Evolutionary conservation across 768 basidiomycete genomes (phyloP), one percentile per base, ranked within the genome.

Genomic region (Epithele typhae): DNA sequence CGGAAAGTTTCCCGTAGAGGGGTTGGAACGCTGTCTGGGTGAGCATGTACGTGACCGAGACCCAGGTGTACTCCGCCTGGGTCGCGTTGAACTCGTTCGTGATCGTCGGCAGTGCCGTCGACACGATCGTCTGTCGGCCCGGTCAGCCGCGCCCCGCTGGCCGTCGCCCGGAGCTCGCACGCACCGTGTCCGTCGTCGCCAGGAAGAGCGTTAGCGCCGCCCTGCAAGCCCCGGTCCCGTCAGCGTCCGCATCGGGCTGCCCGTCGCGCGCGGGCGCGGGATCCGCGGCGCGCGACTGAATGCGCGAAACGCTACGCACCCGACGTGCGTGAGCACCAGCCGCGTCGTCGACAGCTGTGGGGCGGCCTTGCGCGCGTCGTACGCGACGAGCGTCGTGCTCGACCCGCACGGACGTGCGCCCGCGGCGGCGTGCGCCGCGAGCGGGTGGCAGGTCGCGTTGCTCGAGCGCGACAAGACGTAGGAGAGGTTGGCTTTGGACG

Each of bases 1-100:
- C 87, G 43, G 88, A 89, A 33, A 92, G 64, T 57, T 78, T 78
- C 43, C 86, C 89, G 59, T 90, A 92, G 21, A 92, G 66, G 24
- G 89, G 89, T 59, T 92, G 89, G 51, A 82, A 83, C 22, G 86
- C 87, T 1, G 89, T 92, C 58, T 92, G 89, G 1, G 88, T 88
- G 47, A 92, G 75, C 77, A 92, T 79, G 58, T 92, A 92, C 14
- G 86, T 75, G 25, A 89, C 84, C 15, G 82, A 85, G 40, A 92
- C 85, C 90, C 90, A 92, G 19, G 84, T 87, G 59, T 91, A 92
- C 59, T 90, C 80, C 43, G 69, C 75, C 46, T 81, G 75, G 25
- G 83, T 77, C 15, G 86, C 87, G 23, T 70, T 52, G 25, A 92
- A 73, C 34, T 88, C 77, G 48, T 75, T 78, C 14, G 82, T 72